These are phyloP conservation scores for Talaromyces albobiverticillius DNA, from an alignment of 2,329 filamentous ascomycete species.

Conservation along the genomic window DNA sequence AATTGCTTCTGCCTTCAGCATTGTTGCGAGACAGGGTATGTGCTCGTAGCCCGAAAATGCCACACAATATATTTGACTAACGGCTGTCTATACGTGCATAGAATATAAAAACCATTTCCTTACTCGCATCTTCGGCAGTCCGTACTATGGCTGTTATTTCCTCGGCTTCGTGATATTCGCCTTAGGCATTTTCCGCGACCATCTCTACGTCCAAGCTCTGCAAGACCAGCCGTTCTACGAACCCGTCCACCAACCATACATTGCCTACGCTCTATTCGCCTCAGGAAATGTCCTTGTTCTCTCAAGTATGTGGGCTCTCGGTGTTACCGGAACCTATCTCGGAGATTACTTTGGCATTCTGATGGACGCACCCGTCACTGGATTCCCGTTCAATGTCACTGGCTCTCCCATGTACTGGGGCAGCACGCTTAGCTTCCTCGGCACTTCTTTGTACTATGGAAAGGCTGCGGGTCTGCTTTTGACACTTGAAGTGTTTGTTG, in stretches of 20 bases:
- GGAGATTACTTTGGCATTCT: slow-evolving; percentile 99
- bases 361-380: slow-evolving; percentile 91
- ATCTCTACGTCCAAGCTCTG: slow-evolving; percentile 81
- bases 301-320: slow-evolving; percentile 85
- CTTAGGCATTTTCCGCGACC: slow-evolving; percentile 84
- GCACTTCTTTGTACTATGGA: slow-evolving; percentile 77
- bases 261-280: slow-evolving; percentile 69
- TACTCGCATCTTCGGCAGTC: slow-evolving; percentile 80
- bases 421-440: slow-evolving; percentile 87
- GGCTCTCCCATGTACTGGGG: slow-evolving; percentile 96
- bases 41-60: neutral
- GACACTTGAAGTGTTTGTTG: slow-evolving; percentile 68
- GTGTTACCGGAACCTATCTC: slow-evolving; percentile 91
- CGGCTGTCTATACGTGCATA: slow-evolving; percentile 36
- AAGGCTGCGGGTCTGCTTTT: slow-evolving; percentile 82
- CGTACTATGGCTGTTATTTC: slow-evolving; percentile 79
- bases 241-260: slow-evolving; percentile 61
- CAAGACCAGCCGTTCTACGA: slow-evolving; percentile 72
- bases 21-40: slow-evolving; percentile 76
- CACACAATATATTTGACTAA: slow-evolving; percentile 12
- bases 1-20: slow-evolving; percentile 49
- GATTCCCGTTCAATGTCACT: slow-evolving; percentile 92
- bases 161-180: slow-evolving; percentile 88
- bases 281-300: slow-evolving; percentile 81
- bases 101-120: slow-evolving; percentile 91